A percentile compares a stretch with the other conserved stretches of the same genome.
Evolutionary conservation across 192 early-diverging fungal species (phyloP).

Genomic region (Backusella luteola): DNA sequence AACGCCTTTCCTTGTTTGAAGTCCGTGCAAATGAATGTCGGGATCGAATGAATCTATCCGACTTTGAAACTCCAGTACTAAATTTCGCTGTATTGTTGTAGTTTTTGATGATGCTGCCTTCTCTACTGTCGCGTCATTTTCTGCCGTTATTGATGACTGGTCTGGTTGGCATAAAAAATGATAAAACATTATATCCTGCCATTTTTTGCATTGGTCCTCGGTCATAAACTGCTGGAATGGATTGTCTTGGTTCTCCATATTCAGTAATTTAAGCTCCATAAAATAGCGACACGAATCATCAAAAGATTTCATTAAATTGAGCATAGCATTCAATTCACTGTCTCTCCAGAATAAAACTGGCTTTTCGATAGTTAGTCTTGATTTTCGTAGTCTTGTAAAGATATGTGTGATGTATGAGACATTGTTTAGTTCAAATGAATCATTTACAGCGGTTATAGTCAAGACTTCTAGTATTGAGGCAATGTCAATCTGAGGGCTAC

Average conservation of each 20-base stretch:
- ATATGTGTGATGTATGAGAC: neutral
- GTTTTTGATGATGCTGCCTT: neutral
- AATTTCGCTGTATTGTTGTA: neutral
- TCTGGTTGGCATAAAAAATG: neutral
- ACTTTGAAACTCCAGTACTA: neutral
- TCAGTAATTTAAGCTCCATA: neutral
- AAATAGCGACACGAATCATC: neutral
- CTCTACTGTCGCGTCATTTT: neutral
- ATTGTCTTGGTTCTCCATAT: neutral
- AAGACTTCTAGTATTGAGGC: neutral
- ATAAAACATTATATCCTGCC: neutral
- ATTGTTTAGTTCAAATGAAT: neutral
- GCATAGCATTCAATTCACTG: neutral
- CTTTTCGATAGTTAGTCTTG: neutral
- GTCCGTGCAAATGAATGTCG: neutral
- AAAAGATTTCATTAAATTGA: neutral
- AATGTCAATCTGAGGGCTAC: neutral
- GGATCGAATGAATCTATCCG: slow-evolving; percentile 1
- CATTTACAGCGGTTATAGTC: neutral
- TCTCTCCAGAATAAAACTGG: neutral
- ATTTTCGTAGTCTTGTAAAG: neutral
- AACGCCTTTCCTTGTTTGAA: neutral
- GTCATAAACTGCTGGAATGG: neutral
- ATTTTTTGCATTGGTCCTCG: neutral
- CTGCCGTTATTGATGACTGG: neutral